Conservation (phyloP, 345 rosid genomes). For the Eutrema yunnanense region DNA sequence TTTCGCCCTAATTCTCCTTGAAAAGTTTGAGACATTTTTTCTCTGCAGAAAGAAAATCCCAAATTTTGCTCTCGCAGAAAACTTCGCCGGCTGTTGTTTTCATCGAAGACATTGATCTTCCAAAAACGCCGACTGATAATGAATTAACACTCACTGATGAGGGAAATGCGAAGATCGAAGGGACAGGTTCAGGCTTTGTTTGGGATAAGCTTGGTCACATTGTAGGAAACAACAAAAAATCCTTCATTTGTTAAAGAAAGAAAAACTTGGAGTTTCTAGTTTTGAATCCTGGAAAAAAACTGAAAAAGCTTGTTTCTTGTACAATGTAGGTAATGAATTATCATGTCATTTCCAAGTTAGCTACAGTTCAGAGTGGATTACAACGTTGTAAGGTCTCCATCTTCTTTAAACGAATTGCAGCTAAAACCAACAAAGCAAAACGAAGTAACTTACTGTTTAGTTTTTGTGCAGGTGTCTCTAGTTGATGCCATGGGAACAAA, state of each 20-base stretch:
- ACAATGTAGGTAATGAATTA: constrained; percentile 67
- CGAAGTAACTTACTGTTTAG: background rate
- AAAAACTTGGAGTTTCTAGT: background rate
- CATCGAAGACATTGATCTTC: constrained; percentile 61
- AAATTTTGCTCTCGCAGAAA: constrained; percentile 29
- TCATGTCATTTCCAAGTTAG: constrained; percentile 78
- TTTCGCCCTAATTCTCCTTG: background rate
- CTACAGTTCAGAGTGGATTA: constrained; percentile 58
- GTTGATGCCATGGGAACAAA: constrained; percentile 60
- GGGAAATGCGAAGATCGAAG: constrained; percentile 62
- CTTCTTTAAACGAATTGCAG: background rate
- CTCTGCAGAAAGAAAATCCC: background rate
- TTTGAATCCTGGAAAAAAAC: background rate
- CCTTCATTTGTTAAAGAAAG: background rate
- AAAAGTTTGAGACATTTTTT: background rate
- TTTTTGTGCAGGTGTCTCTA: constrained; percentile 41
- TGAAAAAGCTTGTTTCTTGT: background rate
- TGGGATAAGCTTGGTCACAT: constrained; percentile 97
- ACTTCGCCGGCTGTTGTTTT: constrained; percentile 73
- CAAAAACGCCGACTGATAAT: constrained; percentile 34
- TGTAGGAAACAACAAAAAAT: constrained; percentile 41
- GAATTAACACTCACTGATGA: background rate
- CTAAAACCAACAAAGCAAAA: background rate
- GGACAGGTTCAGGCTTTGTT: constrained; percentile 85
- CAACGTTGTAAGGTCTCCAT: constrained; percentile 75